Base-by-base conservation (phyloP, 352 stramenopile genomes). In the Phytopythium litorale region DNA sequence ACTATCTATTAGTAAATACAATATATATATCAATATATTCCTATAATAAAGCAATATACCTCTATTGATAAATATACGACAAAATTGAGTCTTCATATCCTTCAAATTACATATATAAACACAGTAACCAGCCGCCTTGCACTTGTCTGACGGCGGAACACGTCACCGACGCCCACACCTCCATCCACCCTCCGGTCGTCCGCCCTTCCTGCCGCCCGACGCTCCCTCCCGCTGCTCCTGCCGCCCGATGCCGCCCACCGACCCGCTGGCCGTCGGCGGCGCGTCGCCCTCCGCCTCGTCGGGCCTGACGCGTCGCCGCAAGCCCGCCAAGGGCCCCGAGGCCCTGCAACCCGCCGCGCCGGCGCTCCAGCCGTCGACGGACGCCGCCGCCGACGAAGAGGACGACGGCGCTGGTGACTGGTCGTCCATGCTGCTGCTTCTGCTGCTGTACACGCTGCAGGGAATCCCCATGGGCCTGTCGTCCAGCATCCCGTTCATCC, bases 391-490 rank as follows among this genome's bases (percentile, higher is more conserved):
- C 57, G 45, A 64, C 8, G 59, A 63, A 0, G 63, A 75, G 4
- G 79, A 83, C 37, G 76, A 80, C 40, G 79, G 87, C 57, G 61
- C 63, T 1, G 74, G 63, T 55, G 84, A 95, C 70, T 89, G 82
- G 73, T 60, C 70, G 43, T 93, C 84, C 1, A 95, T 98, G 45
- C 65, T 89, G 32, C 69, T 99, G 48, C 72, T 99, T 32, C 76
- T 99, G 68, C 71, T 99, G 59, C 78, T 99, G 33, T 99, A 99
- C 78, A 99, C 97, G 37, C 76, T 99, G 50, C 98, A 99, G 73
- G 91, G 98, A 52, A 99, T 99, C 54, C 98, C 98, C 13, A 99
- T 99, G 97, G 98, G 98, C 15, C 77, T 99, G 3, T 98, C 88
- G 32, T 97, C 92, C 38, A 98, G 91, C 42, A 99, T 99, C 67